phyloP scores from a whole-genome alignment of 2,329 filamentous ascomycete species.

The Colletotrichum liriopes region DNA sequence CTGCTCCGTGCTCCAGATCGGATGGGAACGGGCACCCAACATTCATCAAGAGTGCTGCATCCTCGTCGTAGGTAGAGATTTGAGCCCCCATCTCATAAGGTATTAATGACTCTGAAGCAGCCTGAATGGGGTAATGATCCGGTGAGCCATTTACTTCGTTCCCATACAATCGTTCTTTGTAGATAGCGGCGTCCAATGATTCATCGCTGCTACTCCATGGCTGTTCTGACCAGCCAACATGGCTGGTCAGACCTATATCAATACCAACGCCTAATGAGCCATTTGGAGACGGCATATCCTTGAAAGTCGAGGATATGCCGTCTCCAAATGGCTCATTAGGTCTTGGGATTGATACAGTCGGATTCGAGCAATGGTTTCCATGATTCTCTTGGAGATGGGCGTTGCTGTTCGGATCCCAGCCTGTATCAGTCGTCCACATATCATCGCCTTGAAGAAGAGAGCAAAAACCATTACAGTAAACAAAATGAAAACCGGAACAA shows the following conservation, averaged over 20 bases:
- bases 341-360: background rate
- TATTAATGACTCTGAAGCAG: background rate
- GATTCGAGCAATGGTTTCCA: background rate
- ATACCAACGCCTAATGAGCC: background rate
- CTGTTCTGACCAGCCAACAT: background rate
- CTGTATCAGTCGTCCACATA: background rate
- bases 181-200: background rate
- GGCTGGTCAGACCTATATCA: background rate
- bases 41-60: background rate
- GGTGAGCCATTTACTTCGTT: background rate
- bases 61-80: background rate
- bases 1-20: background rate
- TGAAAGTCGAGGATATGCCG: background rate
- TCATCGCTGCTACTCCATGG: background rate
- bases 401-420: background rate
- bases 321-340: background rate
- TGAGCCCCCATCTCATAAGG: background rate
- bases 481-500: background rate
- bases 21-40: background rate
- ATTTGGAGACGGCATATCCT: background rate
- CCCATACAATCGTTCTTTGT: background rate
- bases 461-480: background rate
- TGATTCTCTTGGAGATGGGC: background rate
- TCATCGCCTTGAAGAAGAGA: background rate
- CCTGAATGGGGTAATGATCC: background rate